Evolutionary conservation across 108 stramenopile genomes (phyloP), one percentile per base, ranked within the genome.

Genomic region (Nitzschia sp.): DNA sequence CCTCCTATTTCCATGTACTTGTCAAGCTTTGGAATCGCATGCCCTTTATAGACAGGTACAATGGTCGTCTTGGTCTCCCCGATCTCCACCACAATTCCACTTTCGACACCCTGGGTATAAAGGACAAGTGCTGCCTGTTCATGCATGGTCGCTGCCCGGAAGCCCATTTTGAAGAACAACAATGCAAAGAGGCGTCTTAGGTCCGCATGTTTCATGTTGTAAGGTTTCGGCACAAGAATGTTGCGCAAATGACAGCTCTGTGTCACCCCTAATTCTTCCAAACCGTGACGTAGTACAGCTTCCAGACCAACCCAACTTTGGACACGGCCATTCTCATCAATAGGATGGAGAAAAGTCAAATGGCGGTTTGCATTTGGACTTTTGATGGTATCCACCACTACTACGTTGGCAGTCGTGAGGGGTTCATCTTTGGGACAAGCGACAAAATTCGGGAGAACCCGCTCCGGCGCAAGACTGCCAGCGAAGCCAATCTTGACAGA

Each of bases 11-110:
- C 53, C 61, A 71, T 42, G 25, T 38, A 10, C 41, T 53, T 42
- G 25, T 63, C 51, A 9, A 63, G 40, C 3, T 53, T 63, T 22
- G 61, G 62, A 34, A 71, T 63, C 8, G 61, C 62, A n/a, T 71
- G 60, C 8, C 71, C 71, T 41, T 63, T 63, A 53, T 81, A 81
- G 1, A 80, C 80, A 25, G 83, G 83, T 53, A 75, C 67, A 41
- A 67, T 72, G 38, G 64, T 57, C 17, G 73, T 73, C 41, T 29
- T 55, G 46, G 60, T 44, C 10, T 72, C 72, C 10, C 72, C 72
- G 5, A 72, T 5, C 20, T 72, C 72, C 17, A 72, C 72, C 15
- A 72, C 72, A 21, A 72, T 43, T 39, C 72, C 72, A 29, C 63
- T 65, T 57, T 65, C 72, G 1, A 65, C 64, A 43, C 64, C 64